Conservation (phyloP, 2,329 filamentous ascomycete species). For the Calonectria leucothoes region DNA sequence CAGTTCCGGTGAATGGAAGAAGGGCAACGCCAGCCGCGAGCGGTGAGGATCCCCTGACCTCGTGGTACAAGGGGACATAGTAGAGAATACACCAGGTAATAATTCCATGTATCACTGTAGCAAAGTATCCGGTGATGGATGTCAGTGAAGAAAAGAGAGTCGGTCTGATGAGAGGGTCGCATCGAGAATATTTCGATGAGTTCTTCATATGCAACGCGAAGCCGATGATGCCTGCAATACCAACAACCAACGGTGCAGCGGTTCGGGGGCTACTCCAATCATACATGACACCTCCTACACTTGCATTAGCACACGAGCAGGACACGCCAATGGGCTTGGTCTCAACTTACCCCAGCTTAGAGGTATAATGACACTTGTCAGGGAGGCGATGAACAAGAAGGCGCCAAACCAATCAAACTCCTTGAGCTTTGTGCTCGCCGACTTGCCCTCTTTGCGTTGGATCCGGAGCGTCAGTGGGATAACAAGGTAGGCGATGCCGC, state of each 20-base stretch:
- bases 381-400: slow-evolving; percentile 68
- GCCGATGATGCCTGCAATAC: slow-evolving; percentile 52
- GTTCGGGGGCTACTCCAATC: slow-evolving; percentile 72
- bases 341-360: slow-evolving; percentile 35
- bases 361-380: slow-evolving; percentile 54
- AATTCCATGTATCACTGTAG: slow-evolving; percentile 37
- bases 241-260: slow-evolving; percentile 70
- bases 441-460: slow-evolving; percentile 24
- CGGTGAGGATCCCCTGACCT: slow-evolving; percentile 35
- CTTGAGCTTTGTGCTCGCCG: slow-evolving; percentile 27
- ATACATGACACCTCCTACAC: slow-evolving; percentile 70
- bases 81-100: slow-evolving; percentile 37
- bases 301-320: slow-evolving; percentile 6
- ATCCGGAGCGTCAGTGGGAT: slow-evolving; percentile 36
- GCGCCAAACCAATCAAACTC: slow-evolving; percentile 73
- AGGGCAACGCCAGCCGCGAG: slow-evolving; percentile 58
- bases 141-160: slow-evolving; percentile 39
- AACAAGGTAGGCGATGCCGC: slow-evolving; percentile 31
- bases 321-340: background rate
- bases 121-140: slow-evolving; percentile 35
- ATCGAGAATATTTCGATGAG: slow-evolving; percentile 32
- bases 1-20: slow-evolving; percentile 70
- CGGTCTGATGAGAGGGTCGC: slow-evolving; percentile 36
- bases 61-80: slow-evolving; percentile 37
- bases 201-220: slow-evolving; percentile 36